Base-by-base conservation (phyloP, 257 asterid genomes). In the Anisodus tanguticus region DNA sequence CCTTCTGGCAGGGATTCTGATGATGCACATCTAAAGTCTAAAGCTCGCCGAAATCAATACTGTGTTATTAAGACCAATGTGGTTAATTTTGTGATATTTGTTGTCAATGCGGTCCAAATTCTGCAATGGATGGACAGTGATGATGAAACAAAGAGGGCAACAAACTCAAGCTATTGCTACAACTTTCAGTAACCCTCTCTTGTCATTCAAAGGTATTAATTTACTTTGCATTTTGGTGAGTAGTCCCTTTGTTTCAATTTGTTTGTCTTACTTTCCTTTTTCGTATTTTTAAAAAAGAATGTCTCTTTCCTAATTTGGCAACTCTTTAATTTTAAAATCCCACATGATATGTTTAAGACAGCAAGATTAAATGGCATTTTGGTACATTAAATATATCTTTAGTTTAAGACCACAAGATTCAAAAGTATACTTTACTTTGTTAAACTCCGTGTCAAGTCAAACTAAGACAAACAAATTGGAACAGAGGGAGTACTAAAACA, bases 51-150 rank as follows among this genome's bases (percentile, higher is more conserved):
- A 82, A 83, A 85, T 81, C 71, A 81, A 39, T 9, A 35, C 72
- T 7, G 64, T 55, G 83, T 79, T 49, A 7, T 69, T 83, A 84
- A 86, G 86, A 54, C 74, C 72, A 89, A 88, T 86, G 67, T 43
- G 66, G 85, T 94, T 82, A 89, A 89, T 88, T 95, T 83, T 88
- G 95, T 93, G 88, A 85, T 94, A 85, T 90, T 93, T 76, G 99
- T 94, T 45, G 97, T 94, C 84, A 92, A 91, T 60, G 99, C 92
- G 78, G 81, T 91, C 74, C 90, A 97, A 17, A 90, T 95, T 74
- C 67, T 95, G 76, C 94, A 95, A 80, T 88, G 89, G 6, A 85
- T 95, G 90, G 86, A 85, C 55, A 53, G 88, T 49, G 83, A 37
- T 55, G 89, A 90, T 82, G 94, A 87, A 74, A 85, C 67, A 78